Evolutionary conservation across 2,329 filamentous ascomycete species (phyloP), one percentile per base, ranked within the genome.

Genomic region (Trichoderma sp.): DNA sequence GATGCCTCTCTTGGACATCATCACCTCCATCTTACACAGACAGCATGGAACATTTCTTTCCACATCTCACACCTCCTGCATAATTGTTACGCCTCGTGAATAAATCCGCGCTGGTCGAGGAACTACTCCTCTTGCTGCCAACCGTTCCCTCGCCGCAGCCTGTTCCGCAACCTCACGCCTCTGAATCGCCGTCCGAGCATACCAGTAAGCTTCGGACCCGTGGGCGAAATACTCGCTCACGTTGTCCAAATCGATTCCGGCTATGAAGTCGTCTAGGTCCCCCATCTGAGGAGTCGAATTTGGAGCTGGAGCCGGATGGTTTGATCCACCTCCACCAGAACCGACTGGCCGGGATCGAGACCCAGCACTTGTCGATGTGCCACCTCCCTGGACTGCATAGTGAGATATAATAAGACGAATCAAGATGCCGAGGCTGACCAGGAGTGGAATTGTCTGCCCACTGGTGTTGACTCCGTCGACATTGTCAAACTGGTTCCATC

Each of bases 371-470:
- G 48, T 17, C n/a, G 50, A 45, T 12, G 39, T 63, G 13, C 56
- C 61, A 10, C 63, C 69, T 5, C 7, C 45, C 12, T n/a, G 27
- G 39, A 54, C 61, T 57, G 32, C 61, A 32, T 70, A 69, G 61
- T 76, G 75, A 3, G 74, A 34, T 25, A 74, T 72, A 53, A 75
- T 69, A 0, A 71, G 68, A 9, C 75, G 72, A 1, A 77, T 53
- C 3, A 78, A 60, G 32, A 77, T 66, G 2, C 76, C 77, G 2
- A 72, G 37, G 9, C 73, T 76, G 39, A 80, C 48, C 17, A 79
- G 65, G 4, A 80, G 72, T 0, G 78, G 77, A 3, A 79, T 70
- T 4, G 75, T 60, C 61, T 80, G 78, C 0, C 74, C 74, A 1
- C 72, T 65, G 0, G 76, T 73, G 17, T 72, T 70, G 12, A 80